A percentile compares a stretch with the other conserved stretches of the same genome.
phyloP scores from a whole-genome alignment of 495 filamentous ascomycete genomes.

The Cercophora samala region DNA sequence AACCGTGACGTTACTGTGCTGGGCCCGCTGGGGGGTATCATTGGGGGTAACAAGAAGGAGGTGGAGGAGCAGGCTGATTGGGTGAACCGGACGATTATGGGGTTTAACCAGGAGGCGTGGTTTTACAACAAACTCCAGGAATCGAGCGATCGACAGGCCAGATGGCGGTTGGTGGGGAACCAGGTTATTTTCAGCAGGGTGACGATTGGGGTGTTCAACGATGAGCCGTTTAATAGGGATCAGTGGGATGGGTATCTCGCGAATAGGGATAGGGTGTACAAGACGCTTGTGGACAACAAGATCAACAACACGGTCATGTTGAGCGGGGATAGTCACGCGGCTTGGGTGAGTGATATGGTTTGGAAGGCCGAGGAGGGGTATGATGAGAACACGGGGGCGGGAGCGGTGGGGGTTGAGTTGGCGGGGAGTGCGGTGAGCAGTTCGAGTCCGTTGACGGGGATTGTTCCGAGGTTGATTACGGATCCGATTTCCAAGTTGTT shows the following conservation, averaged over 20 bases:
- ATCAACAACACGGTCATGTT: slow-evolving; percentile 67
- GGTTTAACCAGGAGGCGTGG: slow-evolving; percentile 63
- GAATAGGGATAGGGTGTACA: slow-evolving; percentile 61
- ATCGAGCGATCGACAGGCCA: slow-evolving; percentile 53
- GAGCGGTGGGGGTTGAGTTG: slow-evolving; percentile 63
- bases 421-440: slow-evolving; percentile 61
- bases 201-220: slow-evolving; percentile 49
- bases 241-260: slow-evolving; percentile 63
- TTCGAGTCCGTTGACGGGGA: slow-evolving; percentile 47
- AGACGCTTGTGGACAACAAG: slow-evolving; percentile 55
- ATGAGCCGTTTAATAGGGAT: slow-evolving; percentile 56
- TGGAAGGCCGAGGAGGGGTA: slow-evolving; percentile 58
- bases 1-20: slow-evolving; percentile 55
- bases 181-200: slow-evolving; percentile 63
- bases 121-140: slow-evolving; percentile 58
- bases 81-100: slow-evolving; percentile 59
- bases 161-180: slow-evolving; percentile 63
- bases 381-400: slow-evolving; percentile 53
- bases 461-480: slow-evolving; percentile 27
- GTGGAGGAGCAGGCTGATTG: slow-evolving; percentile 16
- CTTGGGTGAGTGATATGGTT: slow-evolving; percentile 63
- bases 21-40: slow-evolving; percentile 19
- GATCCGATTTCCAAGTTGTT: slow-evolving; percentile 35
- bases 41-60: slow-evolving; percentile 17
- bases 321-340: slow-evolving; percentile 60